Base-by-base conservation (phyloP, 75 land plant genomes). In the Adiantum capillusveneris region DNA sequence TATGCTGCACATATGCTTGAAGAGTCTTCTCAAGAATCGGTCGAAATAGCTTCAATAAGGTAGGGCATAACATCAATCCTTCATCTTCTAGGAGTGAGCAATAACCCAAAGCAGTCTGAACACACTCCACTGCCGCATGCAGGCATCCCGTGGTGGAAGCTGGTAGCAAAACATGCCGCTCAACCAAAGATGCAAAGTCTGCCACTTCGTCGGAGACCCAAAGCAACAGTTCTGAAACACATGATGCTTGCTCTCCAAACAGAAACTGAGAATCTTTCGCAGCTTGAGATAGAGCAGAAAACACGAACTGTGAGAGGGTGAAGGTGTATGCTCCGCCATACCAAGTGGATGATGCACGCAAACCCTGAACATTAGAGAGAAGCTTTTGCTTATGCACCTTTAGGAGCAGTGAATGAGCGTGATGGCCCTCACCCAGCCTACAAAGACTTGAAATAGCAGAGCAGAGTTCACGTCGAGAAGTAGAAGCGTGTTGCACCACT, bases 31-130 rank as follows among this genome's bases (percentile, higher is more conserved):
- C 64, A 17, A 67, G 51, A 45, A 30, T 58, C 16, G 69, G 62
- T 29, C 39, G 34, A 17, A 67, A 18, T 17, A 58, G 34, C 39
- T 46, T 67, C 25, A 31, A 56, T 16, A 67, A 49, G 11, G 58
- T 45, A 24, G 64, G 69, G 58, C 69, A 44, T n/a, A 67, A 49
- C 3, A 49, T 27, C 26, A 67, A 44, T 12, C 69, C 69, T 19
- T 67, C 31, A 26, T n/a, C 69, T 58, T 67, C 69, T 28, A 67
- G 52, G 11, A 67, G 44, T 16, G 63, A 22, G 63, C 69, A 67
- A 36, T 67, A 62, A 1, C 52, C 64, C 20, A 67, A 62, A 58
- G 63, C 64, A 59, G 58, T 67, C 19, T 58, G 64, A 26, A 67
- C 69, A 45, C 63, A 67, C 46, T 58, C 64, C 18, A 63, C 69